Base-by-base conservation (phyloP, 2,329 filamentous ascomycete genomes). In the Aspergillus sp. region DNA sequence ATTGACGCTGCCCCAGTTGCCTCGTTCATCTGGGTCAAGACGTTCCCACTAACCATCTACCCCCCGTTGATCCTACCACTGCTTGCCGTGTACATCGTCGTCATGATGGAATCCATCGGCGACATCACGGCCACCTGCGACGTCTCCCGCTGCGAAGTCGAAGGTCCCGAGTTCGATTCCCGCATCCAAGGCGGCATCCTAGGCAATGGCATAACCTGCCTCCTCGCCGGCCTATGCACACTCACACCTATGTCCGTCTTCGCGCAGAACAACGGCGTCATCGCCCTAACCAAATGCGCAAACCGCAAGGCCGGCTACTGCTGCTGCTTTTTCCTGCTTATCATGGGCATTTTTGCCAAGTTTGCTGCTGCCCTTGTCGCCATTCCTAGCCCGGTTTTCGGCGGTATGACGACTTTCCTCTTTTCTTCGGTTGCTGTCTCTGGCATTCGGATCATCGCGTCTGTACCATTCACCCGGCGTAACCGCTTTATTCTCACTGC, bases 261-360 rank as follows among this genome's bases (percentile, higher is more conserved):
- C 55, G 82, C 83, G 0, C 82, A 84, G 57, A 85, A 86, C 68
- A 85, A 85, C 61, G 83, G 82, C 53, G 83, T 84, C 49, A 85
- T 85, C 49, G 79, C 81, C 0, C 67, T 86, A 38, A 86, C 84
- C 0, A 76, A 82, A 22, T 86, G 83, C 56, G 83, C 83, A 1
- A 85, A 84, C 60, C 76, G 83, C 45, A 81, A 81, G 43, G 83
- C 84, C 3, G 83, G 83, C 0, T 86, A 83, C 67, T 81, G 76
- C 50, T 80, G 77, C 58, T 83, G 81, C 58, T 77, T 80, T 55
- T 86, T 84, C 72, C 71, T 86, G 17, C 66, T 86, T 27, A 60
- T 87, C 49, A 85, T 86, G 80, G 84, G 83, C 5, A 73, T 86
- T 44, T 85, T 86, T 60, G 78, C 82, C 46, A 86, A 86, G 59